Evolutionary conservation across 2,329 filamentous ascomycete species (phyloP).

Genomic region (Colletotrichum abscissum): DNA sequence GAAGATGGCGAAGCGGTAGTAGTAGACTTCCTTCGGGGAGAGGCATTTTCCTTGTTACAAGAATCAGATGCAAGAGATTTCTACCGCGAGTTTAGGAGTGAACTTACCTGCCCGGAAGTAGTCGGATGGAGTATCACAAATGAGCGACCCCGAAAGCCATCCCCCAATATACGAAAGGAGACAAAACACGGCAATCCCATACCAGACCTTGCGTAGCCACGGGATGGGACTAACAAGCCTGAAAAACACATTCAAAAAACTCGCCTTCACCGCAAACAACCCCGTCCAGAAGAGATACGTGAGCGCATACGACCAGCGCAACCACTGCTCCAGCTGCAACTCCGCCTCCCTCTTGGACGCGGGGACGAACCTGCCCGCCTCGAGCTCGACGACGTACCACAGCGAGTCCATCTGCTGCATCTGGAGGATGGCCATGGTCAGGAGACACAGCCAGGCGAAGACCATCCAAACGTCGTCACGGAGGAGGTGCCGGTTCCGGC

Average conservation of each 20-base stretch:
- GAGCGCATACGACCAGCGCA: slow-evolving; percentile 39
- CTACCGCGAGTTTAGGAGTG: too few relatives aligned
- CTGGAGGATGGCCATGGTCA: slow-evolving; percentile 39
- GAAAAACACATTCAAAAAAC: slow-evolving; percentile 39
- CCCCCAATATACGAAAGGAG: slow-evolving; percentile 38
- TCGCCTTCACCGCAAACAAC: slow-evolving; percentile 41
- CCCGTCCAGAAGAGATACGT: slow-evolving; percentile 40
- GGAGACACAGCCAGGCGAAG: slow-evolving; percentile 41
- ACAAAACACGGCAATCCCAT: slow-evolving; percentile 34
- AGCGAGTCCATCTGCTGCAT: slow-evolving; percentile 37
- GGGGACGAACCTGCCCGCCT: slow-evolving; percentile 27
- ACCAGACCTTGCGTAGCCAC: slow-evolving; percentile 36
- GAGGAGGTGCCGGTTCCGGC: slow-evolving; percentile 34
- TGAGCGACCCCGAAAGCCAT: slow-evolving; percentile 32
- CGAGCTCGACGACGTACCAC: slow-evolving; percentile 37
- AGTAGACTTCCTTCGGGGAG: slow-evolving; percentile 25
- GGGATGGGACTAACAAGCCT: slow-evolving; percentile 35
- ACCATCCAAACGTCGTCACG: slow-evolving; percentile 46
- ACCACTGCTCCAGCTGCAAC: slow-evolving; percentile 8
- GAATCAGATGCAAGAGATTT: neutral
- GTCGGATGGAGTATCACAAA: slow-evolving; percentile 31
- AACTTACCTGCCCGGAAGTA: slow-evolving; percentile 34
- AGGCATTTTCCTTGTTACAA: slow-evolving; percentile 33
- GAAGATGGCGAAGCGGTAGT: slow-evolving; percentile 33
- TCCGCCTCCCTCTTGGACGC: slow-evolving; percentile 9